Percentiles rank a stretch among this genome's conserved stretches.
Evolutionary conservation across 176 grass and related monocot genomes (phyloP).

Genomic region (Aegilops sharonensis): DNA sequence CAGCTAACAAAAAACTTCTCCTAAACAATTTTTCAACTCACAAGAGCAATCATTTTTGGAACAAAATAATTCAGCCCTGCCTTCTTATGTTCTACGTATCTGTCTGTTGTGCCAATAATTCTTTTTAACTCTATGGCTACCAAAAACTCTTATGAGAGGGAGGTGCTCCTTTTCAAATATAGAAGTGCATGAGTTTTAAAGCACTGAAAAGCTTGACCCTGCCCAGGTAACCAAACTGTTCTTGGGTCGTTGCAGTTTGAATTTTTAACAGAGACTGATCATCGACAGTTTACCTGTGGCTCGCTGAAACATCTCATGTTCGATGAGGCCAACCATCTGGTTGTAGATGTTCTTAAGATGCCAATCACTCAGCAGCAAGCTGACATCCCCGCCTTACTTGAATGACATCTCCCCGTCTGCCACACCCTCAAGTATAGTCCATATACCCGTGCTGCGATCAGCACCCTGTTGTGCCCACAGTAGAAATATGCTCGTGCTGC

Average conservation of each 20-base stretch:
- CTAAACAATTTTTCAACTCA: background rate
- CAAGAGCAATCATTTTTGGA: background rate
- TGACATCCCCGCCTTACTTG: no score
- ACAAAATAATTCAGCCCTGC: background rate
- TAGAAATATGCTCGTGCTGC: slow-evolving; percentile 70
- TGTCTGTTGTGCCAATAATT: background rate
- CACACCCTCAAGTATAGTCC: no score
- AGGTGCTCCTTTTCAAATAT: background rate
- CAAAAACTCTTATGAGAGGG: background rate
- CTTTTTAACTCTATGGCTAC: background rate
- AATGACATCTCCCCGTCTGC: no score
- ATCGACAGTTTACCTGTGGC: no score
- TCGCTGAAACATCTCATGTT: no score
- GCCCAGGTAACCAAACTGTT: background rate
- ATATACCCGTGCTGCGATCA: no score
- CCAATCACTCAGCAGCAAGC: no score
- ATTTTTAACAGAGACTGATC: no score
- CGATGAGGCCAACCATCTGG: no score
- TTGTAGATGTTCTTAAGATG: no score
- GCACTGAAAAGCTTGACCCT: background rate
- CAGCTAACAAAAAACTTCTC: background rate
- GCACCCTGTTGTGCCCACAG: background rate
- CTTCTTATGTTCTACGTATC: background rate
- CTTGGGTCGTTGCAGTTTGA: no score
- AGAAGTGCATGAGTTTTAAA: background rate